These are phyloP conservation scores for Liquidambar formosana DNA, from an alignment of 164 flowering plant genomes.

Conservation along the genomic window DNA sequence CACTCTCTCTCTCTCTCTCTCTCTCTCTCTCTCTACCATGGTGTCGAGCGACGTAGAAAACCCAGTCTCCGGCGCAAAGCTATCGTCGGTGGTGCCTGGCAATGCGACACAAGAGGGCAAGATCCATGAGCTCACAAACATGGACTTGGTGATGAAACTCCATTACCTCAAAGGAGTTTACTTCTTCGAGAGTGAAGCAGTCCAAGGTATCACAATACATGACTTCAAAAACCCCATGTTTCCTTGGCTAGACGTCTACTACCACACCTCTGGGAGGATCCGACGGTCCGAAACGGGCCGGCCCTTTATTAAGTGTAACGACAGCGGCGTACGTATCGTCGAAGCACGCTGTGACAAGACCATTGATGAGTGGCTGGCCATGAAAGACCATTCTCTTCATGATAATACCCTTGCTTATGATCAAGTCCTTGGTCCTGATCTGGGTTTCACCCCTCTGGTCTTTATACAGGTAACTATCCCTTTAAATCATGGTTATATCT, in stretches of 20 bases:
- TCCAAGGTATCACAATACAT: conserved; percentile 25
- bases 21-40: too few relatives aligned
- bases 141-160: conserved; percentile 73
- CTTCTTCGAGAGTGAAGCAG: conserved; percentile 45
- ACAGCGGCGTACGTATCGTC: conserved; percentile 63
- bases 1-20: too few relatives aligned
- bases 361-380: conserved; percentile 47
- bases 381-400: conserved; percentile 21
- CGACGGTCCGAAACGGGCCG: conserved; percentile 51
- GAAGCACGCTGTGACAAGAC: conserved; percentile 46
- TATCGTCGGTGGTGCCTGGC: conserved; percentile 71
- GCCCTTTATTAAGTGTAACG: conserved; percentile 71
- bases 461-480: conserved; percentile 51
- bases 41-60: too few relatives aligned
- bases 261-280: conserved; percentile 48
- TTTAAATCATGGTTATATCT: background rate
- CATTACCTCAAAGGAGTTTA: conserved; percentile 66
- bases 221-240: conserved; percentile 61
- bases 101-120: conserved; percentile 39
- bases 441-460: conserved; percentile 63
- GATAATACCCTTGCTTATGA: conserved; percentile 29
- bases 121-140: conserved; percentile 33
- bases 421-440: conserved; percentile 56
- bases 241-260: conserved; percentile 36
- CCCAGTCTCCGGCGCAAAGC: conserved; percentile 28